Evolutionary conservation across 352 stramenopile genomes (phyloP).

Genomic region (Phytophthora rubi): DNA sequence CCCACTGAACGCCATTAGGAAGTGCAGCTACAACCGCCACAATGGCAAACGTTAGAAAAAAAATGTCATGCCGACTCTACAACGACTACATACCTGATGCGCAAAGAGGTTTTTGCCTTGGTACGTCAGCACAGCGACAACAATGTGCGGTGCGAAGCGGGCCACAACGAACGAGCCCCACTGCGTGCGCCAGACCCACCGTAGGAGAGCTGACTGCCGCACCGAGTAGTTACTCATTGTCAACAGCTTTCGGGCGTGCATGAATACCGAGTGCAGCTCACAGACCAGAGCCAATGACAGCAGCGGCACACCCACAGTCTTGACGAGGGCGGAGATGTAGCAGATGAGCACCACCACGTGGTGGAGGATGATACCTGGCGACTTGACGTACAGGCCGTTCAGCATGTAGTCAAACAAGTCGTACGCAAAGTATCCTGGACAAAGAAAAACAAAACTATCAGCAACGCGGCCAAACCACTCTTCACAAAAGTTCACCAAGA

Average conservation of each 20-base stretch:
- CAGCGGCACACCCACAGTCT: constrained; percentile 74
- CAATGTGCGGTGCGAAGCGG: constrained; percentile 51
- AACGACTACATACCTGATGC: constrained; percentile 38
- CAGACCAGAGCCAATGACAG: constrained; percentile 76
- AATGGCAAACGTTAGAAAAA: background rate
- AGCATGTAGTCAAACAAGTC: constrained; percentile 83
- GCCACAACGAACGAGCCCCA: constrained; percentile 60
- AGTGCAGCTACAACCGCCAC: constrained; percentile 47
- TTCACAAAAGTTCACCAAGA: too few relatives aligned
- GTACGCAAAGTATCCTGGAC: constrained; percentile 77
- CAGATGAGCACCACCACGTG: constrained; percentile 84
- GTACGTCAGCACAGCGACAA: constrained; percentile 58
- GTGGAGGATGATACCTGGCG: constrained; percentile 70
- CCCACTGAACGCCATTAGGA: constrained; percentile 74
- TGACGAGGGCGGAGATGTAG: constrained; percentile 79
- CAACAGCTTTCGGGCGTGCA: constrained; percentile 81
- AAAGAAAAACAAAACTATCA: constrained; percentile 3
- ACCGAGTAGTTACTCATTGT: constrained; percentile 64
- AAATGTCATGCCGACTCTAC: too few relatives aligned
- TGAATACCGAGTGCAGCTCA: constrained; percentile 80
- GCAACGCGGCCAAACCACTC: background rate
- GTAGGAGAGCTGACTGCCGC: constrained; percentile 35
- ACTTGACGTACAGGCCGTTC: constrained; percentile 75
- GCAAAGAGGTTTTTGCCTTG: constrained; percentile 47
- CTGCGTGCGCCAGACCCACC: constrained; percentile 60